phyloP scores from a whole-genome alignment of 441 rosid species.

The Omphalea diandra region DNA sequence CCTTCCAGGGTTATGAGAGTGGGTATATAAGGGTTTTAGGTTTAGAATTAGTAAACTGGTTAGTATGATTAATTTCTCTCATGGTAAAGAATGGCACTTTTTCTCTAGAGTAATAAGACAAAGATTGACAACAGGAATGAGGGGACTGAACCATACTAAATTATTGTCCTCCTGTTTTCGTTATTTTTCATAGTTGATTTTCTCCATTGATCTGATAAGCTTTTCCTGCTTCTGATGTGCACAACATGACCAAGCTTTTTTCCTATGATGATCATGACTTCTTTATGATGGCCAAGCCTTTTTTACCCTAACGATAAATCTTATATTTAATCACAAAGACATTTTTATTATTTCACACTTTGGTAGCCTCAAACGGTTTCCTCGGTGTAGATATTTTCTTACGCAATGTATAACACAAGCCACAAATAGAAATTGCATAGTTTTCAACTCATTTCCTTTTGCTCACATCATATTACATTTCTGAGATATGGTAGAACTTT shows the following conservation, averaged over 20 bases:
- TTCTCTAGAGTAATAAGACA: no score
- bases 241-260: background rate
- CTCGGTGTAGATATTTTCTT: background rate
- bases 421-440: background rate
- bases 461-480: no score
- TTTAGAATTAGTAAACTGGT: no score
- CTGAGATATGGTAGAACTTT: background rate
- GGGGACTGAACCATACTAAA: no score
- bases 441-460: no score
- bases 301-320: background rate
- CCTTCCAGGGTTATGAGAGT: no score
- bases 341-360: background rate
- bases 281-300: background rate
- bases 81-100: no score
- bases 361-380: background rate
- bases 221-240: no score
- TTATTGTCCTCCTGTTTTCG: no score
- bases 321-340: background rate
- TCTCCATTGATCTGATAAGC: background rate
- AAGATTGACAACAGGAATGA: no score
- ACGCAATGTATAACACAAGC: background rate
- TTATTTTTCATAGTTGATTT: background rate
- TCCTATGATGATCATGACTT: background rate
- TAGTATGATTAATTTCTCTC: no score
- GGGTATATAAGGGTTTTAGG: no score